Evolutionary conservation across 805 yeast genomes (phyloP), one percentile per base, ranked within the genome.

Genomic region (Yamadazyma philogaea): DNA sequence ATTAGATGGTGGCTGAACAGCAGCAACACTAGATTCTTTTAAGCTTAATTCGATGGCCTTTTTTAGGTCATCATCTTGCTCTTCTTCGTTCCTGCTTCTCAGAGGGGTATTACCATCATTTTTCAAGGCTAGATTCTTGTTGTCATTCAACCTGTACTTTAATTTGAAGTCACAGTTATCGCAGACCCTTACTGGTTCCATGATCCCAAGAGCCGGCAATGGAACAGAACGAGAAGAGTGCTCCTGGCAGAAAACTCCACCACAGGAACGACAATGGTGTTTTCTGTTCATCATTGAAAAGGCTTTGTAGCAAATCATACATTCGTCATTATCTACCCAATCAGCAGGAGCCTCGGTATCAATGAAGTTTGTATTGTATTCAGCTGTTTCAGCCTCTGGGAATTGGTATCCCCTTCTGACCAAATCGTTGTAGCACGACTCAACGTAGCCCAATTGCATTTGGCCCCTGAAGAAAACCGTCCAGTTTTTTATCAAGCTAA

Each of bases 221-320:
- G 90, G 82, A 26, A 81, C 69, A 37, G 62, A 70, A 51, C 86
- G 79, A 1, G 83, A 68, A n/a, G 97, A 87, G 62, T 95, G 96
- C 5, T 78, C 75, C 50, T 86, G 90, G 61, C 95, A 82, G 57
- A 76, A 91, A 0, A 88, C 96, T 3, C 97, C 97, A 18, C 99
- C 99, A 66, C 99, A 93, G 40, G 95, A 84, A 40, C 99, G 76
- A 63, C 99, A 93, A 64, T 93, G 99, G 61, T 93, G 99, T 60
- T 91, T 89, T 56, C 99, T 75, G 60, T 87, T 89, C 46, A 90
- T 68, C 58, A 91, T 75, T 1, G 93, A 72, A 57, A 93, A 93
- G 12, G 82, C 67, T 32, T 74, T 79, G 39, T 95, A 88, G 52
- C 97, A 88, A 42, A 87, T 80, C 97, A 93, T 90, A 63, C 99